phyloP scores from a whole-genome alignment of 805 yeast species.

The Kuraishia molischiana region DNA sequence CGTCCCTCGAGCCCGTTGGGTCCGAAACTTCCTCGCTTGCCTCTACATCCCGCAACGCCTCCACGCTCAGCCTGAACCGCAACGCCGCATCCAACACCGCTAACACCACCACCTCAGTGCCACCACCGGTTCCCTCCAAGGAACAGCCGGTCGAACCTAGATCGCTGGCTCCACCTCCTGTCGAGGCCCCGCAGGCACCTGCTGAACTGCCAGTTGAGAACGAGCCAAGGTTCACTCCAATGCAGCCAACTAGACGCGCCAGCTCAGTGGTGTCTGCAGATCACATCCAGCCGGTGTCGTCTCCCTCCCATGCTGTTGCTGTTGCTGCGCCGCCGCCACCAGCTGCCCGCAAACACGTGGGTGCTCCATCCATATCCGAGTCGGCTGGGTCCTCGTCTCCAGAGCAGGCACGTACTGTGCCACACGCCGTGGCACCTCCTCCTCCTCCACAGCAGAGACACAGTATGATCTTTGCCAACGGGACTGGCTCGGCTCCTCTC shows the following conservation, averaged over 20 bases:
- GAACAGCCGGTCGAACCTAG: background rate
- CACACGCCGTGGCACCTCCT: constrained; percentile 19
- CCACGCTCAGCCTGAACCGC: constrained; percentile 3
- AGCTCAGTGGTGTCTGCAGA: background rate
- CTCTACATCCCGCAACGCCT: constrained; percentile 8
- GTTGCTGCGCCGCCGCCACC: constrained; percentile 23
- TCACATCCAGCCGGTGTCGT: background rate
- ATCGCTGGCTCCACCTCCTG: constrained; percentile 1
- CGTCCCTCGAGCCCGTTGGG: constrained; percentile 12
- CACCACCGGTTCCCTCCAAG: constrained; percentile 1
- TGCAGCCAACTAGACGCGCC: constrained; percentile 16
- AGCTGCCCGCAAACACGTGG: constrained; percentile 19
- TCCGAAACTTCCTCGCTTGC: constrained; percentile 20
- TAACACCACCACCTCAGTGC: constrained; percentile 2
- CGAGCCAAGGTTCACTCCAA: constrained; percentile 13
- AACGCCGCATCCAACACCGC: constrained; percentile 1
- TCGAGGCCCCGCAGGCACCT: background rate
- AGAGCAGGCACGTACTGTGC: constrained; percentile 11
- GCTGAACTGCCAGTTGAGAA: background rate
- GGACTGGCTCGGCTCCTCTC: background rate
- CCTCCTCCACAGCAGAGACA: constrained; percentile 23
- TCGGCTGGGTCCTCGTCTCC: constrained; percentile 11
- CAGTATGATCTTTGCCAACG: constrained; percentile 6
- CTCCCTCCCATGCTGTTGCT: constrained; percentile 6
- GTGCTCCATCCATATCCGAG: constrained; percentile 4